phyloP scores from a whole-genome alignment of 345 rosid species.

The Draba incana region DNA sequence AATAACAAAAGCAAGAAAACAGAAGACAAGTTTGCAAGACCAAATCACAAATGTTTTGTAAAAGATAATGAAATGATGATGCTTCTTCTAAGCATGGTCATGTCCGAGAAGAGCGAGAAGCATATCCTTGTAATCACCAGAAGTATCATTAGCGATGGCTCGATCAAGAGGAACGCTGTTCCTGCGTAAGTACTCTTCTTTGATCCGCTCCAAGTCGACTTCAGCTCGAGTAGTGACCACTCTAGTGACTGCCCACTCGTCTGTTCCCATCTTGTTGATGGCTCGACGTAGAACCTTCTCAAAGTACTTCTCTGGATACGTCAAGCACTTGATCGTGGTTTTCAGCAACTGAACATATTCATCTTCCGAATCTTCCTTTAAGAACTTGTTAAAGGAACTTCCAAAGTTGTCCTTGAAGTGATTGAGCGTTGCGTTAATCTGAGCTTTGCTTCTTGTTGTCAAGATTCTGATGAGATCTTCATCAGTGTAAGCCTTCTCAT shows the following conservation, averaged over 20 bases:
- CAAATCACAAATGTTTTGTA: neutral
- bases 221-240: slow-evolving; percentile 81
- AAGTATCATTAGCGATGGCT: slow-evolving; percentile 70
- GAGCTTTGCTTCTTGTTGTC: slow-evolving; percentile 83
- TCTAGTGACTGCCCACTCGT: slow-evolving; percentile 82
- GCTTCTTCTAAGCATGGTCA: slow-evolving; percentile 48
- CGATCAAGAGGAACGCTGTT: slow-evolving; percentile 75
- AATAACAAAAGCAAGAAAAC: slow-evolving; percentile 2
- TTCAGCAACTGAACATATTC: slow-evolving; percentile 73
- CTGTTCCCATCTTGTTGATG: slow-evolving; percentile 80
- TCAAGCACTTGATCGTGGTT: slow-evolving; percentile 76
- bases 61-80: neutral
- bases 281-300: slow-evolving; percentile 74
- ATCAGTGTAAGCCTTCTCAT: slow-evolving; percentile 66
- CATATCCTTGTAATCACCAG: slow-evolving; percentile 81
- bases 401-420: slow-evolving; percentile 74
- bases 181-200: slow-evolving; percentile 76
- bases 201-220: slow-evolving; percentile 77
- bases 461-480: slow-evolving; percentile 86
- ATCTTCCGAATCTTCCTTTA: slow-evolving; percentile 68
- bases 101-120: slow-evolving; percentile 75
- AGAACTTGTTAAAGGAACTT: slow-evolving; percentile 69
- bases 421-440: slow-evolving; percentile 73
- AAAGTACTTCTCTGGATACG: slow-evolving; percentile 83
- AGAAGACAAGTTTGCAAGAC: neutral